Percentiles rank a stretch among this genome's conserved stretches.
phyloP scores from a whole-genome alignment of 495 filamentous ascomycete species.

The Talaromyces stipitatus region DNA sequence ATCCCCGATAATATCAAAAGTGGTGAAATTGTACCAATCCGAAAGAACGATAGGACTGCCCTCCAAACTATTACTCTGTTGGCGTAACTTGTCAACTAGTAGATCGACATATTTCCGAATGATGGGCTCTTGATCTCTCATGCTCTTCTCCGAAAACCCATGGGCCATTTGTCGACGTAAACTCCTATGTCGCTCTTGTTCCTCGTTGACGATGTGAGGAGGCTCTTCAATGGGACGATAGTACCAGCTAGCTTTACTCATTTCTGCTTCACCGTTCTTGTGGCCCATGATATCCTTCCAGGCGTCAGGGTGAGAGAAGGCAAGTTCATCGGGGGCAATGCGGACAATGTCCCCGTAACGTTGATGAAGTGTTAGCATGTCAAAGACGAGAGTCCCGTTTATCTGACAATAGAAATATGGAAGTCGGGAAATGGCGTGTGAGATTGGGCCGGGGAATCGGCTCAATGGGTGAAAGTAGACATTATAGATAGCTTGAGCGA shows the following conservation, averaged over 20 bases:
- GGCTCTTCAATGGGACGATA: constrained; percentile 8
- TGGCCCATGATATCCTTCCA: constrained; percentile 52
- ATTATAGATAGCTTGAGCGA: constrained; percentile 28
- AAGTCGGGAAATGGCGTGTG: constrained; percentile 28
- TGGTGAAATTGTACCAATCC: constrained; percentile 51
- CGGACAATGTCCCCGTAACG: constrained; percentile 48
- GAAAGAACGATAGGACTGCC: constrained; percentile 29
- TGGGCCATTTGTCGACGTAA: constrained; percentile 42
- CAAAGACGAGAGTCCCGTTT: constrained; percentile 28
- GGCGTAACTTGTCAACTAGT: constrained; percentile 33
- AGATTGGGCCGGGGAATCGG: constrained; percentile 41
- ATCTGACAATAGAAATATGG: constrained; percentile 19
- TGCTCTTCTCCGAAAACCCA: constrained; percentile 43
- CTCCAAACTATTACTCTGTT: constrained; percentile 11
- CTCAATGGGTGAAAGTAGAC: constrained; percentile 43
- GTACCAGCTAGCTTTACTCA: constrained; percentile 8
- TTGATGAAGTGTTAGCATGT: constrained; percentile 36
- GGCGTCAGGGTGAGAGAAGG: constrained; percentile 37
- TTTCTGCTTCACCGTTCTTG: constrained; percentile 7
- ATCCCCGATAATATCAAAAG: constrained; percentile 52
- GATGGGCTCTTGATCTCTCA: constrained; percentile 37
- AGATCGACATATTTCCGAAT: constrained; percentile 36
- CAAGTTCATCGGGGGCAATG: constrained; percentile 45
- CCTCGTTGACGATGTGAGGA: constrained; percentile 17
- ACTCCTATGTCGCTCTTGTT: constrained; percentile 29